phyloP scores from a whole-genome alignment of 352 stramenopile species.

The Pythium scleroteichum region DNA sequence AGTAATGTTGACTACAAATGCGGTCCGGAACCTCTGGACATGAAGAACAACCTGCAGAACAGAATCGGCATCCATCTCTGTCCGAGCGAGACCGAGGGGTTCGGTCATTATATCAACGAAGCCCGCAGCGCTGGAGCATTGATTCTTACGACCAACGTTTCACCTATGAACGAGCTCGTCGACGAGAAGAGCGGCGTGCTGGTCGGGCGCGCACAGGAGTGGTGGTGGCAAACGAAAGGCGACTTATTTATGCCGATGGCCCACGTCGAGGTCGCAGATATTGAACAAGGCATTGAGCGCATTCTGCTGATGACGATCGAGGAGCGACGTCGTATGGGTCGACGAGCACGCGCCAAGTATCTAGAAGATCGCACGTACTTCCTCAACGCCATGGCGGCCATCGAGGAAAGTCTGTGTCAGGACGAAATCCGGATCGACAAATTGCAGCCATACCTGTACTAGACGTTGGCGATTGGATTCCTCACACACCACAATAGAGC shows the following conservation, averaged over 20 bases:
- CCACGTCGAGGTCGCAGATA: slow-evolving; percentile 56
- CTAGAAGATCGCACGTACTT: slow-evolving; percentile 81
- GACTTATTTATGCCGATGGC: slow-evolving; percentile 84
- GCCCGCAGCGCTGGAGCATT: slow-evolving; percentile 71
- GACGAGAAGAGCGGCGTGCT: slow-evolving; percentile 72
- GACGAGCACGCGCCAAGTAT: slow-evolving; percentile 65
- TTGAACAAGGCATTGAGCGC: slow-evolving; percentile 65
- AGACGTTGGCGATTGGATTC: not conserved
- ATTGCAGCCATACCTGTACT: slow-evolving; percentile 78
- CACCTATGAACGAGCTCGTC: slow-evolving; percentile 86
- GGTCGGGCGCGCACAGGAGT: slow-evolving; percentile 48
- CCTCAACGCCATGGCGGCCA: slow-evolving; percentile 74
- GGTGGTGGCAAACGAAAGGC: slow-evolving; percentile 84
- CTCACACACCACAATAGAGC: slow-evolving; percentile 4
- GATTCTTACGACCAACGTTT: slow-evolving; percentile 75
- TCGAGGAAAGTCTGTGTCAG: slow-evolving; percentile 79
- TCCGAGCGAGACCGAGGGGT: slow-evolving; percentile 77
- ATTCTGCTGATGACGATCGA: slow-evolving; percentile 74
- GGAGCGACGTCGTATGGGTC: slow-evolving; percentile 73
- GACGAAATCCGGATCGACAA: slow-evolving; percentile 80
- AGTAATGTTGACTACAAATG: slow-evolving; percentile 81
- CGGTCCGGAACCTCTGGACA: slow-evolving; percentile 46
- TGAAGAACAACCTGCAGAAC: slow-evolving; percentile 73
- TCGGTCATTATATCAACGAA: slow-evolving; percentile 88
- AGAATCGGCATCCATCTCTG: slow-evolving; percentile 74